phyloP scores from a whole-genome alignment of 306 rosid genomes.

The Betula pendula region DNA sequence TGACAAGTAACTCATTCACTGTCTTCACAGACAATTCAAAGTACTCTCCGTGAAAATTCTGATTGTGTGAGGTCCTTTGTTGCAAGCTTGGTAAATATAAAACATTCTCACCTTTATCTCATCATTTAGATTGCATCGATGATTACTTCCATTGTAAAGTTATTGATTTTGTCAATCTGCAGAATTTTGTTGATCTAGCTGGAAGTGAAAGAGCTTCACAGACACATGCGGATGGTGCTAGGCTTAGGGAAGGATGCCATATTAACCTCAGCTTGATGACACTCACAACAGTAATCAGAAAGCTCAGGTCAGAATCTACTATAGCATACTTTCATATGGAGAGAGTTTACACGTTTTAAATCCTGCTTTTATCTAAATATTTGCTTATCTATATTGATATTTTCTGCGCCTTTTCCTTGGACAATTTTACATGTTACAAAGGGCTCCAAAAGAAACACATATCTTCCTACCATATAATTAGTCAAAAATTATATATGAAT shows the following conservation, averaged over 20 bases:
- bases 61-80: slow-evolving; percentile 87
- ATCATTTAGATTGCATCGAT: slow-evolving; percentile 9
- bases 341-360: not conserved
- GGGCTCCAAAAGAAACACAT: not conserved
- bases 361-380: not conserved
- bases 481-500: not conserved
- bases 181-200: slow-evolving; percentile 98
- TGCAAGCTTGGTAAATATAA: slow-evolving; percentile 83
- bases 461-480: not conserved
- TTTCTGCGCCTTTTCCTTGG: not conserved
- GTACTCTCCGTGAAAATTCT: slow-evolving; percentile 80
- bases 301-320: slow-evolving; percentile 73
- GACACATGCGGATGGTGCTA: slow-evolving; percentile 93
- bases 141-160: slow-evolving; percentile 5
- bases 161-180: slow-evolving; percentile 24
- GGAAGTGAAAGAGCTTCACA: slow-evolving; percentile 99
- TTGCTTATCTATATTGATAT: not conserved
- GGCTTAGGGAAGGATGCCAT: slow-evolving; percentile 99
- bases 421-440: not conserved
- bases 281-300: slow-evolving; percentile 98
- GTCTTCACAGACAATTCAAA: slow-evolving; percentile 76
- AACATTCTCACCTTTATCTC: not conserved
- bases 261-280: slow-evolving; percentile 99
- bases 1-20: slow-evolving; percentile 5
- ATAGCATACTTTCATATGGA: not conserved